A percentile compares a stretch with the other conserved stretches of the same genome.
Evolutionary conservation across 2,329 filamentous ascomycete species (phyloP).

Genomic region (Fusarium musae): DNA sequence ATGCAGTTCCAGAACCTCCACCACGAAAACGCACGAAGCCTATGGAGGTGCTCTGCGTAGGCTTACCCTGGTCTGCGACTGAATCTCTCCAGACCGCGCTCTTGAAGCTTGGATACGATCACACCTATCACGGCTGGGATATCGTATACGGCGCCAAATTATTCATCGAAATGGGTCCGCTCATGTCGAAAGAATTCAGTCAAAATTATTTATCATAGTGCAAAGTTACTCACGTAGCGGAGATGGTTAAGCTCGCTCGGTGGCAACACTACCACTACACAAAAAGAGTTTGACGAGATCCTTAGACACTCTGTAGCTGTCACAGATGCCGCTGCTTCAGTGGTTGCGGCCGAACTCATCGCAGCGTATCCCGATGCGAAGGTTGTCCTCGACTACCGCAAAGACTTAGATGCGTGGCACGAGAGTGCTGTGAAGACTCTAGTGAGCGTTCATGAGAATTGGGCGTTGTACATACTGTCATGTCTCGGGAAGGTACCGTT

Average conservation of each 20-base stretch:
- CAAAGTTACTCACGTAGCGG: not conserved
- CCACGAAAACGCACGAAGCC: conserved; percentile 45
- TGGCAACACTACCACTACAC: conserved; percentile 8
- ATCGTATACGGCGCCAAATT: conserved; percentile 43
- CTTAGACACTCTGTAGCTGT: conserved; percentile 24
- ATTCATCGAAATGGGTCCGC: conserved; percentile 8
- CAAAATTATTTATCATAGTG: no score
- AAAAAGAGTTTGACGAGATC: conserved; percentile 23
- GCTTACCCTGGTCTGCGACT: conserved; percentile 48
- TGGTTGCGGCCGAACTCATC: conserved; percentile 26
- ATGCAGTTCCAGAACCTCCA: conserved; percentile 23
- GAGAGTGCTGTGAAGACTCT: conserved; percentile 25
- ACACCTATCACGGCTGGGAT: conserved; percentile 51
- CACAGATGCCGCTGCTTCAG: conserved; percentile 24
- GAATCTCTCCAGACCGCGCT: conserved; percentile 51
- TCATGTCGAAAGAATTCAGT: conserved; percentile 23
- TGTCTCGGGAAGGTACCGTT: not conserved
- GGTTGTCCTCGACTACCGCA: conserved; percentile 24
- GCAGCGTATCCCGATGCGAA: conserved; percentile 32
- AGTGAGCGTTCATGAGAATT: conserved; percentile 7
- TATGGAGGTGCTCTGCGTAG: conserved; percentile 50
- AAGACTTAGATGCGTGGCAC: conserved; percentile 27
- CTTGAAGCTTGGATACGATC: conserved; percentile 45
- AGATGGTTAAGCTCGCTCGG: conserved; percentile 24
- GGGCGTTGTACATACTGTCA: not conserved